Evolutionary conservation across 139 green algal genomes (phyloP).

Genomic region (Diplosphaera chodatii): DNA sequence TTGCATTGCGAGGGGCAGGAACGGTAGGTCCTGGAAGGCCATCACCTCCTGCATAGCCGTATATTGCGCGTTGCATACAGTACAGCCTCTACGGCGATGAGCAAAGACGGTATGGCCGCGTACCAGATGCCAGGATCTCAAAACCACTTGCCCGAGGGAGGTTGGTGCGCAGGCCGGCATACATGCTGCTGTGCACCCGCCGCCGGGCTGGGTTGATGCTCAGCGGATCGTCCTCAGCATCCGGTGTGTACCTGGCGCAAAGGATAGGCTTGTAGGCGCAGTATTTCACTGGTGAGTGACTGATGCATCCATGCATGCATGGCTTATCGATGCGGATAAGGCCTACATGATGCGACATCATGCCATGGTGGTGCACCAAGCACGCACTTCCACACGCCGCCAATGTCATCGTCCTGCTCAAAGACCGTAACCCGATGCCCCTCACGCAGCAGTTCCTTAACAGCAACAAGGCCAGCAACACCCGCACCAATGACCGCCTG

Average conservation of each 20-base stretch:
- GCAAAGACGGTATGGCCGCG: too few relatives aligned
- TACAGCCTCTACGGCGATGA: too few relatives aligned
- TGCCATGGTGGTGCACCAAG: background rate
- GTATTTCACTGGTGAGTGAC: background rate
- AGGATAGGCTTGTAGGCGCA: too few relatives aligned
- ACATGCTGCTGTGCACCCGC: constrained; percentile 55
- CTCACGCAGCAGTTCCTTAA: constrained; percentile 50
- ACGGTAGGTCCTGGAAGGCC: constrained; percentile 62
- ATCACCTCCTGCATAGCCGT: constrained; percentile 69
- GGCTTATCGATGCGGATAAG: too few relatives aligned
- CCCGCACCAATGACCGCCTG: constrained; percentile 70
- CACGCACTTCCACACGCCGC: constrained; percentile 55
- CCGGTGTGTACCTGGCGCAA: too few relatives aligned
- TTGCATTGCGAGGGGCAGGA: constrained; percentile 19
- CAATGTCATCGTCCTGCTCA: constrained; percentile 37
- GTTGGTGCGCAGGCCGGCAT: constrained; percentile 63
- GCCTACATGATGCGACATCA: too few relatives aligned
- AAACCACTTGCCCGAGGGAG: constrained; percentile 46
- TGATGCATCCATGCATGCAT: too few relatives aligned
- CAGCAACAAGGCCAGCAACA: constrained; percentile 61
- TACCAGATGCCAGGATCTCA: too few relatives aligned
- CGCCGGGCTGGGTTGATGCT: background rate
- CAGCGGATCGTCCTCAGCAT: constrained; percentile 18
- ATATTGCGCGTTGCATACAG: too few relatives aligned
- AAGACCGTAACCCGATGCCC: constrained; percentile 47